A percentile compares a stretch with the other conserved stretches of the same genome.
phyloP scores from a whole-genome alignment of 1,284 basidiomycete genomes.

The Ganoderma boninense region DNA sequence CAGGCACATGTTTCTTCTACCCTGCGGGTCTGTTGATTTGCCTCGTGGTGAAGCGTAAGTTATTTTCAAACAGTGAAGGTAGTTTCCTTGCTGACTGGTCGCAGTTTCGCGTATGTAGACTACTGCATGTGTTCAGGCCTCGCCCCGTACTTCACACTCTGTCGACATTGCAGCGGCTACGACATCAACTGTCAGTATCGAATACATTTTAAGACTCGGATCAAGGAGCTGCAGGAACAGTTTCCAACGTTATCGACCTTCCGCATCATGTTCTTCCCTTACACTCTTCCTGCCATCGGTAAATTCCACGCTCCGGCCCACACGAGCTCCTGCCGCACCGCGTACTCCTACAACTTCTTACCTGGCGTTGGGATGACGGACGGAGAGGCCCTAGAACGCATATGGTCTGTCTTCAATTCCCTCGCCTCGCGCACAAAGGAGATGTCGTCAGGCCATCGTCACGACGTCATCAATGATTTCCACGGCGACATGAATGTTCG shows the following conservation, averaged over 20 bases:
- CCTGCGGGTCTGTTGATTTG: background rate
- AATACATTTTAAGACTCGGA: conserved; percentile 1
- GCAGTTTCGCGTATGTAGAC: background rate
- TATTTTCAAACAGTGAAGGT: no score
- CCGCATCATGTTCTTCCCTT: background rate
- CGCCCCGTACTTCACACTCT: background rate
- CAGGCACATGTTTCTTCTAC: conserved; percentile 1
- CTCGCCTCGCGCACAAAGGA: conserved; percentile 4
- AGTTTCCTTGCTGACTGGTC: background rate
- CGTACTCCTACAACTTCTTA: no score
- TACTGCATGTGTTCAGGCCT: background rate
- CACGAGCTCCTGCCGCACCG: no score
- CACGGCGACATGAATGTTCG: background rate
- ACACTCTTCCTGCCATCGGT: background rate
- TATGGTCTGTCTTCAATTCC: background rate
- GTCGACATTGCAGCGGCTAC: background rate
- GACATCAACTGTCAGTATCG: conserved; percentile 21
- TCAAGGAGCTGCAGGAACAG: background rate
- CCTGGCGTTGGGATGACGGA: no score
- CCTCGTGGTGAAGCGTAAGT: conserved; percentile 1
- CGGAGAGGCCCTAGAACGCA: no score
- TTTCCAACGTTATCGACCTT: background rate
- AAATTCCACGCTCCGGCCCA: no score
- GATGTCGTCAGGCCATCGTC: conserved; percentile 7
- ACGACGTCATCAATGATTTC: conserved; percentile 1